phyloP scores from a whole-genome alignment of 2,329 filamentous ascomycete genomes.

The Fusarium dimerum region DNA sequence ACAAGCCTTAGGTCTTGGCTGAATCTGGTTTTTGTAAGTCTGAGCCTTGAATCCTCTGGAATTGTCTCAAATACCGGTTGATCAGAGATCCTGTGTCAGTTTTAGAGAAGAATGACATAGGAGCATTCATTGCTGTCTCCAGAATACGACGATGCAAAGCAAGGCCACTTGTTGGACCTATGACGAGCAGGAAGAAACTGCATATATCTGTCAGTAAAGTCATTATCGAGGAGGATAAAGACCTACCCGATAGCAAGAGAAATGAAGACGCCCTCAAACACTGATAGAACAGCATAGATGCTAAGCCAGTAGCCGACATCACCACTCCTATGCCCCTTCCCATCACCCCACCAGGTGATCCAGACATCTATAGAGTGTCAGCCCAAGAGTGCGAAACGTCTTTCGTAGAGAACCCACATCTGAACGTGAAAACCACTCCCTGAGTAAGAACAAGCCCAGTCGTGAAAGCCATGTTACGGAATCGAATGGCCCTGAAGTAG shows the following conservation, averaged over 20 bases:
- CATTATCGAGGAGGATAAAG: accelerated
- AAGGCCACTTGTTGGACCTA: constrained; percentile 27
- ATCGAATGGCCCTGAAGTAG: constrained; percentile 27
- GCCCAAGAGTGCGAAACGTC: background rate
- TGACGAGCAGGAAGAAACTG: constrained; percentile 29
- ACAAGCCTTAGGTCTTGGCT: constrained; percentile 45
- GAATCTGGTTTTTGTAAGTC: constrained; percentile 32
- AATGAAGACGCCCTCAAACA: constrained; percentile 25
- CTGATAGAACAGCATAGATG: constrained; percentile 27
- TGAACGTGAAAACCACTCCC: constrained; percentile 23
- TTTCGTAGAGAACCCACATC: constrained; percentile 20
- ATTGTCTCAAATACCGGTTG: constrained; percentile 23
- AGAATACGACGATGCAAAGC: constrained; percentile 27
- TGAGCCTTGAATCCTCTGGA: accelerated
- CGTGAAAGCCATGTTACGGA: constrained; percentile 20
- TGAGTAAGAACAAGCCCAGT: constrained; percentile 14
- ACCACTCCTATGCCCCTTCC: constrained; percentile 23
- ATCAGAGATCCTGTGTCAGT: constrained; percentile 30
- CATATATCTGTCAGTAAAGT: constrained; percentile 6
- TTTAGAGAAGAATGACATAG: constrained; percentile 31
- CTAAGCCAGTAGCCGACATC: constrained; percentile 34
- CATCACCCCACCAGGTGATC: constrained; percentile 35
- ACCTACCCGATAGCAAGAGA: constrained; percentile 31
- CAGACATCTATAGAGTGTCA: constrained; percentile 24
- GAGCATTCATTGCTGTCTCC: constrained; percentile 28